Evolutionary conservation across 352 stramenopile genomes (phyloP), one percentile per base, ranked within the genome.

Genomic region (Globisporangium viniferum): DNA sequence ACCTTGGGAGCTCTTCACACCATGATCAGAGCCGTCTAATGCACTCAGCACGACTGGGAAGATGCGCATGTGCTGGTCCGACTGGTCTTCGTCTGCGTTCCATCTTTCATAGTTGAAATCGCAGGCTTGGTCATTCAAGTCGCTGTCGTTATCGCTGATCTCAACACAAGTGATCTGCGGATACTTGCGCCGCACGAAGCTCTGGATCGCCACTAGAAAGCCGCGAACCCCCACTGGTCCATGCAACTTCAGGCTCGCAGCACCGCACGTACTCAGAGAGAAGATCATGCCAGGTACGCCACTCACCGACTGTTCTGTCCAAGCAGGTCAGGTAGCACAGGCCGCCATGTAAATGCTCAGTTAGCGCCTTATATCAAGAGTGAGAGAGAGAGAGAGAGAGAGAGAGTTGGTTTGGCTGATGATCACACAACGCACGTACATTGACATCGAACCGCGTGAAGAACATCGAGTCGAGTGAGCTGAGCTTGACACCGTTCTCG

Each of bases 401-500:
- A 41, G 5, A 41, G 35, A 41, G 35, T 41, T 44, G 36, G 10
- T 24, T 18, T 49, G 15, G 41, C 15, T 49, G 36, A 46, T 51
- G 44, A 9, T 20, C 15, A 51, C 15, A 41, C 15, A 4, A 60
- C 7, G 2, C 10, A 69, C 66, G 39, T 46, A 92, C 84, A 61
- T 83, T 72, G 18, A 84, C 62, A 41, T 88, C 78, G 24, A 92
- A 79, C 31, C 80, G 80, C n/a, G 84, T 91, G 67, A 90, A 78
- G 64, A 87, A 92, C 57, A 91, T 78, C 46, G 82, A 72, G 59
- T 89, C 82, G 24, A 92, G 73, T 8, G 82, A 88, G 60, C 75
- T 83, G 48, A 92, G 74, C 67, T 90, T 92, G 56, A 91, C 78
- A 18, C 81, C 74, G 68, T 89, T 90, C 64, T 92, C 84, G 33